Base-by-base conservation (phyloP, 306 rosid genomes). In the Clitoria ternatea region DNA sequence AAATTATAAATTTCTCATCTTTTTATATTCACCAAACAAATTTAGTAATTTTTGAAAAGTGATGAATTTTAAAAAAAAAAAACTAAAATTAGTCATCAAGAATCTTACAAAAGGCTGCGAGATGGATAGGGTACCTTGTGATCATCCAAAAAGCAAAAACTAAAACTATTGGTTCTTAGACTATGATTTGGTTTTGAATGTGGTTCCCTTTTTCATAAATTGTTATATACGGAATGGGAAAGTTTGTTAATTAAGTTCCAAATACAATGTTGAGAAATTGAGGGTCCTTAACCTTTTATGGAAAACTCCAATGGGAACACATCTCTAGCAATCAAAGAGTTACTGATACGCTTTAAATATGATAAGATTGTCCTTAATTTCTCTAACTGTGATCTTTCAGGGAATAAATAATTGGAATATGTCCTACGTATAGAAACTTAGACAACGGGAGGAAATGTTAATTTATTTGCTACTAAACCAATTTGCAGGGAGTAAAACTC, bases 161-260 rank as follows among this genome's bases (percentile, higher is more conserved):
- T 29, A 42, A 56, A 57, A 10, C 5, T 11, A 5, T 70, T 27
- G 67, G 42, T 70, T 39, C 32, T 11, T 15, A 44, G 8, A 40
- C 8, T 19, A 40, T 44, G 24, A 43, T 55, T 70, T 71, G 47
- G 10, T 57, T 30, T 42, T 19, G 29, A 37, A 19, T 39, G 27
- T 24, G 11, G 29, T 35, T 17, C 54, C 6, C 23, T 27, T 68
- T 68, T 68, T 50, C 61, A 11, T 1, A 18, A 7, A 5, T 37
- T 68, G 37, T 13, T 36, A n/a, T n/a, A n/a, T n/a, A 35, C 22
- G 39, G 4, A 62, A 18, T 30, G 45, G 13, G 20, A 19, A 48
- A 19, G 48, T 67, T 67, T 69, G 49, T 50, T 69, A 36, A 36
- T 53, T 69, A 67, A 52, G 74, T 59, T 7, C 37, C 52, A 36